These are phyloP conservation scores for Podaxis sp. DNA, from an alignment of 768 basidiomycete species.

Conservation along the genomic window DNA sequence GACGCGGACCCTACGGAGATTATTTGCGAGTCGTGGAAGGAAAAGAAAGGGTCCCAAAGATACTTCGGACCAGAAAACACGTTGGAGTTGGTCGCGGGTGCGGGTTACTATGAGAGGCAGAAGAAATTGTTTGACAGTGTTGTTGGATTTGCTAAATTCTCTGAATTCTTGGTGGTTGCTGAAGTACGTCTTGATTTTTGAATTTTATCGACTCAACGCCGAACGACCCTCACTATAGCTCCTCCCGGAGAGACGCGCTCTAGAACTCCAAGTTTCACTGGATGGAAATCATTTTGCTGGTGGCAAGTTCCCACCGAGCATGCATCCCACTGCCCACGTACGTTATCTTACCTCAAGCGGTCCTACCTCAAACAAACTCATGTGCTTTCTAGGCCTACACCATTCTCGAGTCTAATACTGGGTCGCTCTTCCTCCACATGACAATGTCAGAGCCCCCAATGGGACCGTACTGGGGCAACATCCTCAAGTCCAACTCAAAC, in stretches of 20 bases:
- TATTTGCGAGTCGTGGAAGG: slow-evolving; percentile 83
- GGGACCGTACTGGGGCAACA: slow-evolving; percentile 81
- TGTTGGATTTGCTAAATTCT: slow-evolving; percentile 96
- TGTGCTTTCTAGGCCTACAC: slow-evolving; percentile 70
- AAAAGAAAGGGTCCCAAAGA: slow-evolving; percentile 80
- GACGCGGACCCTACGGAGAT: slow-evolving; percentile 85
- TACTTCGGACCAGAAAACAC: slow-evolving; percentile 57
- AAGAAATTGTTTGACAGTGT: slow-evolving; percentile 81
- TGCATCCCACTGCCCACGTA: slow-evolving; percentile 90
- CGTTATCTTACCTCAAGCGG: slow-evolving; percentile 23
- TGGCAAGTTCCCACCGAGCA: slow-evolving; percentile 86
- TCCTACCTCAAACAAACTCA: background rate
- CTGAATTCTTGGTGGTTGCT: slow-evolving; percentile 94
- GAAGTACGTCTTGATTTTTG: slow-evolving; percentile 52
- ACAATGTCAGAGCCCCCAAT: slow-evolving; percentile 76
- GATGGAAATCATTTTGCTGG: slow-evolving; percentile 84
- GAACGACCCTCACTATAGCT: slow-evolving; percentile 34
- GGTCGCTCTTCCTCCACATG: slow-evolving; percentile 92
- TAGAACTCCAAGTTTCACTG: slow-evolving; percentile 89
- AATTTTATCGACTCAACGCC: slow-evolving; percentile 1
- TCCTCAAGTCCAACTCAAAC: slow-evolving; percentile 96
- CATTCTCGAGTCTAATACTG: slow-evolving; percentile 90
- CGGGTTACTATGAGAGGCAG: slow-evolving; percentile 68
- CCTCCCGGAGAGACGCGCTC: slow-evolving; percentile 48
- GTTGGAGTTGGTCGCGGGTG: slow-evolving; percentile 76